Evolutionary conservation across 768 basidiomycete genomes (phyloP).

Genomic region (Kwoniella dejecticola): DNA sequence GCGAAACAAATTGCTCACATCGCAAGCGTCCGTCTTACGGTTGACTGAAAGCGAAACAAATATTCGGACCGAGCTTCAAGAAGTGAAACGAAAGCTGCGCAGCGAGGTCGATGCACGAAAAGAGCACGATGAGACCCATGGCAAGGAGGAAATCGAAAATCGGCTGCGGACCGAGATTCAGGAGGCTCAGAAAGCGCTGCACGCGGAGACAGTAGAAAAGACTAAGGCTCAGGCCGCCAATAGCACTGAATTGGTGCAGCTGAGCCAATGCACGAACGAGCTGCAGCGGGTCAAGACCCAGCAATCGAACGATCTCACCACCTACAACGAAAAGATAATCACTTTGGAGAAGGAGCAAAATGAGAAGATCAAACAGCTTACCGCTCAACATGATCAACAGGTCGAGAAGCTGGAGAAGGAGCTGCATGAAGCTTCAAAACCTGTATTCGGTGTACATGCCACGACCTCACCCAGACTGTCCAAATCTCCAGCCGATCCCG

Average conservation of each 20-base stretch:
- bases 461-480: background rate
- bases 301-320: background rate
- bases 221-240: background rate
- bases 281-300: too few relatives aligned
- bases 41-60: conserved; percentile 14
- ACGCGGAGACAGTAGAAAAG: background rate
- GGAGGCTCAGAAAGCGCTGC: background rate
- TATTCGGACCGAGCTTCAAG: background rate
- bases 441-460: background rate
- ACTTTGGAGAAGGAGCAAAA: background rate
- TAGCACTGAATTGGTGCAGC: background rate
- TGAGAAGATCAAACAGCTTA: background rate
- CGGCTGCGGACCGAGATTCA: background rate
- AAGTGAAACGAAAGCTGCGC: background rate
- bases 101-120: background rate
- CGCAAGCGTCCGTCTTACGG: background rate
- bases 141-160: too few relatives aligned
- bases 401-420: background rate
- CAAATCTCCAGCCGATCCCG: background rate
- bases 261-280: too few relatives aligned
- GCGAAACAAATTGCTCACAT: background rate
- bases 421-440: background rate
- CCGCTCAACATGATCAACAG: background rate
- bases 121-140: background rate
- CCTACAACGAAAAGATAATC: background rate